Percentiles rank a stretch among this genome's conserved stretches.
phyloP scores from a whole-genome alignment of 148 eudicot genomes.

The Fagopyrum tataricum region DNA sequence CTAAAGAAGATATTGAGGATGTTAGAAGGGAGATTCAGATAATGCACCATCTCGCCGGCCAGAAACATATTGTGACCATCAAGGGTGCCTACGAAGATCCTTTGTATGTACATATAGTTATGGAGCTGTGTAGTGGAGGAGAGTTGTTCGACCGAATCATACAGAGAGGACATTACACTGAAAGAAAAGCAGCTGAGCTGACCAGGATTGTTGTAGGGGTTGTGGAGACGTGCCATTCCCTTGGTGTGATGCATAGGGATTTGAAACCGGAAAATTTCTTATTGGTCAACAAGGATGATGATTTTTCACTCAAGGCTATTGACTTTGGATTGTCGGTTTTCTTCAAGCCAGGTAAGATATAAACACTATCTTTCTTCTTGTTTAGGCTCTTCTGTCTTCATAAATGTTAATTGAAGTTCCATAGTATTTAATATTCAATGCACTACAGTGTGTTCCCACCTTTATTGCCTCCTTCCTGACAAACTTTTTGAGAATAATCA shows the following conservation, averaged over 20 bases:
- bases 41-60: slow-evolving; percentile 97
- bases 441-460: not conserved
- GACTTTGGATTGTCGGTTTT: slow-evolving; percentile 92
- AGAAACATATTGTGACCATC: slow-evolving; percentile 72
- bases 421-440: not conserved
- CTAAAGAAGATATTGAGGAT: slow-evolving; percentile 91
- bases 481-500: not conserved
- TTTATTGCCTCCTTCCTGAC: not conserved
- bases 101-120: slow-evolving; percentile 83
- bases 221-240: slow-evolving; percentile 94
- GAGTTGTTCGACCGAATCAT: slow-evolving; percentile 91
- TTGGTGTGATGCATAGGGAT: slow-evolving; percentile 95
- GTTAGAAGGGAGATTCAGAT: slow-evolving; percentile 97
- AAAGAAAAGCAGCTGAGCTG: slow-evolving; percentile 85
- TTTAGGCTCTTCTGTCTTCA: not conserved
- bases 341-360: slow-evolving; percentile 79
- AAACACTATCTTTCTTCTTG: slow-evolving; percentile 1
- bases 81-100: slow-evolving; percentile 93
- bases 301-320: slow-evolving; percentile 93
- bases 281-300: slow-evolving; percentile 81
- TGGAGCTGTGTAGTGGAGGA: slow-evolving; percentile 89
- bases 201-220: slow-evolving; percentile 85
- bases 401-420: not conserved
- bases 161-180: slow-evolving; percentile 82
- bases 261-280: slow-evolving; percentile 90